Evolutionary conservation across 2,329 filamentous ascomycete genomes (phyloP).

Genomic region (Beauveria bassiana): DNA sequence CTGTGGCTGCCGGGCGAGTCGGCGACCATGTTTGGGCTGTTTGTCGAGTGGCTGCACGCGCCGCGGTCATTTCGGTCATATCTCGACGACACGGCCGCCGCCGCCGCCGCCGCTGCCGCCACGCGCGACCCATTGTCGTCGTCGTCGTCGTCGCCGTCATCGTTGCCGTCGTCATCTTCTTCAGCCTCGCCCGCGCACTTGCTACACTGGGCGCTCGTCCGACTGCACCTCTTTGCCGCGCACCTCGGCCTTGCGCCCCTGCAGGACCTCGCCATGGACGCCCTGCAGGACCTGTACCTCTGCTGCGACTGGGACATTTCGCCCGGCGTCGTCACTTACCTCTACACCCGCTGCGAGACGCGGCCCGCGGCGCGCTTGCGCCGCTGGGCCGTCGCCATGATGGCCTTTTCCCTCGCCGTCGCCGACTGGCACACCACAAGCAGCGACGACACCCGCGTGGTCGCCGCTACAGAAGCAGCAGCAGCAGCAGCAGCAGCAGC

Average conservation of each 20-base stretch:
- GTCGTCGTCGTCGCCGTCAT: no score
- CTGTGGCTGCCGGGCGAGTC: constrained; percentile 39
- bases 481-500: constrained; percentile 12
- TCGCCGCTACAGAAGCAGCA: constrained; percentile 15
- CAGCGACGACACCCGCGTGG: background rate
- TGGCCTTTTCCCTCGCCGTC: constrained; percentile 44
- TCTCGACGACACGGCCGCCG: constrained; percentile 33
- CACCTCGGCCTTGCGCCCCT: constrained; percentile 40
- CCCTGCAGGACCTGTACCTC: constrained; percentile 51
- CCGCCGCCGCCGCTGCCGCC: no score
- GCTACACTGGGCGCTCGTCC: constrained; percentile 49
- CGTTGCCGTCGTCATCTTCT: no score
- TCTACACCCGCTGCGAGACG: constrained; percentile 47
- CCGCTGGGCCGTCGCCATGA: constrained; percentile 54
- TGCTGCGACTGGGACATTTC: constrained; percentile 51
- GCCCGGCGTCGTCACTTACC: constrained; percentile 40
- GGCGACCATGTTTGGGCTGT: constrained; percentile 45
- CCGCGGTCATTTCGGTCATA: constrained; percentile 33
- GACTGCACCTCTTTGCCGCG: constrained; percentile 50
- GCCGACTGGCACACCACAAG: constrained; percentile 19
- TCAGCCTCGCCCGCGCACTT: constrained; percentile 22
- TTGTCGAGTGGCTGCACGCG: constrained; percentile 45
- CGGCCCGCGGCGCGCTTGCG: constrained; percentile 43
- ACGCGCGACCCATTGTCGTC: no score
- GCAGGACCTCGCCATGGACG: constrained; percentile 51